Percentiles rank a stretch among this genome's conserved stretches.
Conservation (phyloP, 2,329 filamentous ascomycete genomes). For the Didymella exigua region DNA sequence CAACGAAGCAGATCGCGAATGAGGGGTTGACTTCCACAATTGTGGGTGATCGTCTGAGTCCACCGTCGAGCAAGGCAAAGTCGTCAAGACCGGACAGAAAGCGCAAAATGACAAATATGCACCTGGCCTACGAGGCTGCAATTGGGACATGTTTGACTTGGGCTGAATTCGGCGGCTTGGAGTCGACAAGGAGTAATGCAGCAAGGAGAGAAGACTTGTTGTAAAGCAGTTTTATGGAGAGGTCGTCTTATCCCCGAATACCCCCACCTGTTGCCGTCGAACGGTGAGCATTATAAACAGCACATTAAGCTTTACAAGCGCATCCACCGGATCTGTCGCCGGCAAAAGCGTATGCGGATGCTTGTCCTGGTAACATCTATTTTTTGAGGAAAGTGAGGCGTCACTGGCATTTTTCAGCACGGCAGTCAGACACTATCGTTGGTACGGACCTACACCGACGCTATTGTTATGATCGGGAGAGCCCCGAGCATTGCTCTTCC, state of each 20-base stretch:
- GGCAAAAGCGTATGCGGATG: not conserved
- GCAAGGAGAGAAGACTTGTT: not conserved
- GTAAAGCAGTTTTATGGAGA: not conserved
- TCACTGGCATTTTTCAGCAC: not conserved
- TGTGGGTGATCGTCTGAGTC: not conserved
- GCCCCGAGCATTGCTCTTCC: slow-evolving; percentile 5
- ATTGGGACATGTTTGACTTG: slow-evolving; percentile 47
- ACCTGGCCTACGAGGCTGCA: slow-evolving; percentile 39
- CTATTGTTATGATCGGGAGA: slow-evolving; percentile 8
- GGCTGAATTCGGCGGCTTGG: slow-evolving; percentile 51
- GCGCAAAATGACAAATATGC: slow-evolving; percentile 20
- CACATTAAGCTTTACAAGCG: not conserved
- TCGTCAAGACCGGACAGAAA: not conserved
- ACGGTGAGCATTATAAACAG: not conserved
- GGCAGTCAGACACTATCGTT: not conserved
- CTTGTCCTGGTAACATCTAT: not conserved
- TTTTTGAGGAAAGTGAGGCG: not conserved
- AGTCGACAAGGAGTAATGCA: slow-evolving; percentile 41
- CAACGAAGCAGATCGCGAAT: not conserved
- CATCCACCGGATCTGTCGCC: not conserved
- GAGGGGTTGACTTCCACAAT: not conserved
- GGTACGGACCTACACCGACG: not conserved
- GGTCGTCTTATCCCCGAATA: not conserved
- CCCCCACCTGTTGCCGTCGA: not conserved
- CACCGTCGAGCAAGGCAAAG: not conserved